Percentiles rank a stretch among this genome's conserved stretches.
Conservation (phyloP, 148 eudicot genomes). For the Heliosperma pusillum region DNA sequence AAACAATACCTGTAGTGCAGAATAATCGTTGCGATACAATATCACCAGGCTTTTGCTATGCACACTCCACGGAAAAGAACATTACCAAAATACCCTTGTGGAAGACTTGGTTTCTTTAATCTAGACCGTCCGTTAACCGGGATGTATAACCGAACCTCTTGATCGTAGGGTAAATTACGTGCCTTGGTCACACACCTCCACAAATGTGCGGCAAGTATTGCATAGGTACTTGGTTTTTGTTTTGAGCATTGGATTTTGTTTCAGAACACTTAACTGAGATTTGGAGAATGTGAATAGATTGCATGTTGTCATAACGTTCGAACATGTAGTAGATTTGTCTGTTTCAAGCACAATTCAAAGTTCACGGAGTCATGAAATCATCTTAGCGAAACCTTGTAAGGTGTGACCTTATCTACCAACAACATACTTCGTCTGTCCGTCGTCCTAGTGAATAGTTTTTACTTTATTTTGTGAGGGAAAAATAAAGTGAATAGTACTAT, state of each 20-base stretch:
- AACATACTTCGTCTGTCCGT: too few relatives aligned
- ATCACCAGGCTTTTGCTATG: slow-evolving; percentile 27
- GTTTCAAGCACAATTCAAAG: not conserved
- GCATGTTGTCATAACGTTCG: not conserved
- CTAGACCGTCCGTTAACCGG: slow-evolving; percentile 31
- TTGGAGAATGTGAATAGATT: slow-evolving; percentile 21
- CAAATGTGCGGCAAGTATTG: slow-evolving; percentile 26
- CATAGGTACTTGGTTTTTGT: slow-evolving; percentile 23
- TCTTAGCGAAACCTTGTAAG: too few relatives aligned
- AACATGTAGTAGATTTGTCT: not conserved
- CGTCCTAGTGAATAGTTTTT: too few relatives aligned
- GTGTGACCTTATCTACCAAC: too few relatives aligned
- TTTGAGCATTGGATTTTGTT: not conserved
- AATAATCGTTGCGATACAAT: slow-evolving; percentile 17
- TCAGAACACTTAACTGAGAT: slow-evolving; percentile 19
- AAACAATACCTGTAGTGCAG: not conserved
- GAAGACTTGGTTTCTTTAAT: slow-evolving; percentile 20
- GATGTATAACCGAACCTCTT: slow-evolving; percentile 27
- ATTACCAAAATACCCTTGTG: slow-evolving; percentile 31
- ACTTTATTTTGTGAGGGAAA: too few relatives aligned
- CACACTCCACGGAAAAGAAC: slow-evolving; percentile 27
- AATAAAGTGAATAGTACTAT: too few relatives aligned
- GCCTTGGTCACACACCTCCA: slow-evolving; percentile 31
- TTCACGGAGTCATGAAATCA: too few relatives aligned
- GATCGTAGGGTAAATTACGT: slow-evolving; percentile 23